phyloP scores from a whole-genome alignment of 2,329 filamentous ascomycete genomes.

The Trichoderma atroviride region DNA sequence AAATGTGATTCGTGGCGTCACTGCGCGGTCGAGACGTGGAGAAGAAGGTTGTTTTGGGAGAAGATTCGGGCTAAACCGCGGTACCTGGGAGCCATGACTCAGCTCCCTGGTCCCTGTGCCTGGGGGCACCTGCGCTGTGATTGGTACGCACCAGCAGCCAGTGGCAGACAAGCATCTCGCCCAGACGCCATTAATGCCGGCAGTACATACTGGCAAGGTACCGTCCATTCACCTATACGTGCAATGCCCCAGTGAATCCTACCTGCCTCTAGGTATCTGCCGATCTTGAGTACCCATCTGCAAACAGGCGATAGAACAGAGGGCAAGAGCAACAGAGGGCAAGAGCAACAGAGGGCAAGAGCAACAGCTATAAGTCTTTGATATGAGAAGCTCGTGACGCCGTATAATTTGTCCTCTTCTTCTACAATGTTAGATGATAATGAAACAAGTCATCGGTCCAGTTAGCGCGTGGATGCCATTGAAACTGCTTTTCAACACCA shows the following conservation, averaged over 20 bases:
- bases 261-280: neutral
- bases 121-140: neutral
- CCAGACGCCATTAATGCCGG: neutral
- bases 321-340: neutral
- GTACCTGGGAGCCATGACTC: conserved; percentile 20
- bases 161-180: neutral
- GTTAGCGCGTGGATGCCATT: neutral
- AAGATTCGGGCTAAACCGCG: conserved; percentile 32
- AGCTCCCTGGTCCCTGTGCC: conserved; percentile 5
- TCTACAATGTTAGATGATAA: neutral
- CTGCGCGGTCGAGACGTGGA: conserved; percentile 25
- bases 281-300: neutral
- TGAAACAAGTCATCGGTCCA: neutral
- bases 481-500: neutral
- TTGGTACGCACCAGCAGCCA: conserved; percentile 12
- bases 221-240: neutral
- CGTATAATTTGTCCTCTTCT: neutral
- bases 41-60: conserved; percentile 25
- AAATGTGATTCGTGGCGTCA: conserved; percentile 26
- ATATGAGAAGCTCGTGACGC: neutral
- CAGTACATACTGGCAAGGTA: neutral
- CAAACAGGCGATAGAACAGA: neutral
- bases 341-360: neutral
- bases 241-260: neutral
- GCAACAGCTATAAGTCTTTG: neutral